phyloP scores from a whole-genome alignment of 2,329 filamentous ascomycete species.

The Penicillium thymicola region DNA sequence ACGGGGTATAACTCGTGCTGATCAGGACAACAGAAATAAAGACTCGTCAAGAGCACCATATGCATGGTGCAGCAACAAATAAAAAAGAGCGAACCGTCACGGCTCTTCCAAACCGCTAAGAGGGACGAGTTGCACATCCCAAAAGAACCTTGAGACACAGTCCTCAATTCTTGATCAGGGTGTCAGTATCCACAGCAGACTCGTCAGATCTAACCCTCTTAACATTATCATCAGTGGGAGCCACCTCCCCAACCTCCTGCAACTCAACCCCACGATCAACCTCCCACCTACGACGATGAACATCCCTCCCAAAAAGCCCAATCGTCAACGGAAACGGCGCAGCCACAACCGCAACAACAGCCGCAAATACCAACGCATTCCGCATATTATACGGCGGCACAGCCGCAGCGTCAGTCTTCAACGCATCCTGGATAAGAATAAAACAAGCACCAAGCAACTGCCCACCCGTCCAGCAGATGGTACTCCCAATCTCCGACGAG shows the following conservation, averaged over 20 bases:
- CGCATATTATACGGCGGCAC: slow-evolving; percentile 70
- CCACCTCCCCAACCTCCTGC: slow-evolving; percentile 13
- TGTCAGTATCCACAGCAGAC: not conserved
- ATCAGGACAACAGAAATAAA: not conserved
- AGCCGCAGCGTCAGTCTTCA: slow-evolving; percentile 53
- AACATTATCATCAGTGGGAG: not conserved
- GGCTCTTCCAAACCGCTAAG: not conserved
- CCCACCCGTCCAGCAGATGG: slow-evolving; percentile 79
- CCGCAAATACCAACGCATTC: slow-evolving; percentile 72
- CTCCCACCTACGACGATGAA: slow-evolving; percentile 41
- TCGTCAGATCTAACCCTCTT: not conserved
- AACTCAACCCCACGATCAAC: slow-evolving; percentile 34
- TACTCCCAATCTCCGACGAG: slow-evolving; percentile 78
- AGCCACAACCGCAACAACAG: slow-evolving; percentile 63
- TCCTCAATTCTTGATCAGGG: not conserved
- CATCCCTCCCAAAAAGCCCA: slow-evolving; percentile 62
- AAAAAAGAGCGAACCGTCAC: not conserved
- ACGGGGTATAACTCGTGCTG: not conserved
- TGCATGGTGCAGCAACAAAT: not conserved
- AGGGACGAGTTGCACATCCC: not conserved
- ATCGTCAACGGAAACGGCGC: slow-evolving; percentile 67
- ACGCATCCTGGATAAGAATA: slow-evolving; percentile 74
- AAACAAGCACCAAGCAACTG: slow-evolving; percentile 84
- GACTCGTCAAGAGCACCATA: not conserved
- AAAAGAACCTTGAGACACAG: not conserved